A percentile compares a stretch with the other conserved stretches of the same genome.
These are phyloP conservation scores for Eutrema yunnanense DNA, from an alignment of 345 rosid species.

Conservation along the genomic window DNA sequence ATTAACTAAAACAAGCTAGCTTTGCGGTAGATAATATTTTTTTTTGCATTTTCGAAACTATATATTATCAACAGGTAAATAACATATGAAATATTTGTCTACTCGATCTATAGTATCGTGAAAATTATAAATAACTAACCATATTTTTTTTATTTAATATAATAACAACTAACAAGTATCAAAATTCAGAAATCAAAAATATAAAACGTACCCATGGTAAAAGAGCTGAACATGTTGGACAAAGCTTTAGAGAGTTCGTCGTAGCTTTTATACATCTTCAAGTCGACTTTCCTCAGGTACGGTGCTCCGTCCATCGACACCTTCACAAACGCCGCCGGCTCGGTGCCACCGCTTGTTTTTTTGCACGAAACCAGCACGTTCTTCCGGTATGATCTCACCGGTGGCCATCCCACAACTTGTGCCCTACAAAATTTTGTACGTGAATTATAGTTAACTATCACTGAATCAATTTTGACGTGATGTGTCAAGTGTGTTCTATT, in stretches of 20 bases:
- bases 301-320: slow-evolving; percentile 97
- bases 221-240: slow-evolving; percentile 71
- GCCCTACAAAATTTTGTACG: slow-evolving; percentile 38
- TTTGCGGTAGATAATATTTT: neutral
- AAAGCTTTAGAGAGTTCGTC: slow-evolving; percentile 64
- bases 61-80: neutral
- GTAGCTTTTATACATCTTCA: slow-evolving; percentile 65
- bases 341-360: slow-evolving; percentile 30
- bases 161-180: neutral
- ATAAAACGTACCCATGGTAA: slow-evolving; percentile 52
- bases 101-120: neutral
- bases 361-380: slow-evolving; percentile 46
- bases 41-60: neutral
- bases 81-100: neutral
- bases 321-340: slow-evolving; percentile 56
- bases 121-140: neutral
- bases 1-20: neutral
- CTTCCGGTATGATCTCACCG: slow-evolving; percentile 81
- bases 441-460: neutral
- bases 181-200: neutral
- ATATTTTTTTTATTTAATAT: neutral
- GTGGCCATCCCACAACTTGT: slow-evolving; percentile 98
- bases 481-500: neutral
- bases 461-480: neutral
- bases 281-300: slow-evolving; percentile 81